Conservation (phyloP, 768 basidiomycete species). For the Auricularia heimuer region DNA sequence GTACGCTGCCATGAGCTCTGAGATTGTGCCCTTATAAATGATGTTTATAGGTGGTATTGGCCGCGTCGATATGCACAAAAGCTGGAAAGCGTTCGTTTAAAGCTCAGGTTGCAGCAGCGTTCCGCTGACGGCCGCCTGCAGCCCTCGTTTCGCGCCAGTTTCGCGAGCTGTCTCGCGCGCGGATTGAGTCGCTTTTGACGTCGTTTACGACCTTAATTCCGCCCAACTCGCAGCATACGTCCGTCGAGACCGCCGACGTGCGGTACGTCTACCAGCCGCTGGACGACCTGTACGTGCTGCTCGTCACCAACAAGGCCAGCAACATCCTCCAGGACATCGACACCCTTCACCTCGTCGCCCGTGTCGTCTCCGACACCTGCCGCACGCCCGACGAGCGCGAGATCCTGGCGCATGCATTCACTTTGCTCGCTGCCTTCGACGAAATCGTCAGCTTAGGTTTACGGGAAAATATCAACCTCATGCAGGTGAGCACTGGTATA, state of each 20-base stretch:
- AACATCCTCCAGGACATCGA: slow-evolving; percentile 98
- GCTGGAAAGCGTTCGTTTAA: slow-evolving; percentile 75
- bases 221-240: slow-evolving; percentile 87
- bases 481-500: slow-evolving; percentile 34
- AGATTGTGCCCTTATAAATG: no score
- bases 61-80: slow-evolving; percentile 91
- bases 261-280: slow-evolving; percentile 95
- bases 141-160: slow-evolving; percentile 96
- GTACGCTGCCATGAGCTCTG: no score
- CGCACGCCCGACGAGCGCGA: slow-evolving; percentile 80
- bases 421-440: slow-evolving; percentile 90
- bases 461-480: slow-evolving; percentile 65
- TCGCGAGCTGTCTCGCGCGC: slow-evolving; percentile 79
- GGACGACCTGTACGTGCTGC: slow-evolving; percentile 91
- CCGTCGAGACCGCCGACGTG: slow-evolving; percentile 91
- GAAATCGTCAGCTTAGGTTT: slow-evolving; percentile 91
- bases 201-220: slow-evolving; percentile 98
- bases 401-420: slow-evolving; percentile 84
- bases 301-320: slow-evolving; percentile 98
- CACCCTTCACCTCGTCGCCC: slow-evolving; percentile 87
- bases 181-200: slow-evolving; percentile 91
- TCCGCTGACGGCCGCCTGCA: slow-evolving; percentile 21
- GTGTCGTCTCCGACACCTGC: slow-evolving; percentile 88
- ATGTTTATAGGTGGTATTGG: slow-evolving; percentile 66
- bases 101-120: neutral